A percentile compares a stretch with the other conserved stretches of the same genome.
Evolutionary conservation across 495 filamentous ascomycete genomes (phyloP).

Genomic region (Penicillium coprophilum): DNA sequence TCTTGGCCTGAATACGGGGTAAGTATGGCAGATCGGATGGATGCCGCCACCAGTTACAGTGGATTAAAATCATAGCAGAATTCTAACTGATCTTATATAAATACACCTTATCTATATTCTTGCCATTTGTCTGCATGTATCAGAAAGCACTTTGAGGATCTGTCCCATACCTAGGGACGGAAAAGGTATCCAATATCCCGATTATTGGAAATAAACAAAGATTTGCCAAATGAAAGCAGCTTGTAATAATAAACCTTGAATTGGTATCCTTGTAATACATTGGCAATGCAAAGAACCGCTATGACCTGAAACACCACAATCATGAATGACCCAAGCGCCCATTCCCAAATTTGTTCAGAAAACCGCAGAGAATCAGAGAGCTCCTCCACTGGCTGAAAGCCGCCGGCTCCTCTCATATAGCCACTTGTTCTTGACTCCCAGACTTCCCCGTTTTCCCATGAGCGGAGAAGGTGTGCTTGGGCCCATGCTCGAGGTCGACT

Average conservation of each 20-base stretch:
- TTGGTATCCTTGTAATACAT: constrained; percentile 14
- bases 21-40: constrained; percentile 8
- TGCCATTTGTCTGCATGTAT: not conserved
- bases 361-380: constrained; percentile 26
- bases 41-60: not conserved
- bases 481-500: constrained; percentile 40
- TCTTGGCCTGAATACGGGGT: constrained; percentile 14
- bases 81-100: not conserved
- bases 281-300: constrained; percentile 9
- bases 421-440: constrained; percentile 86
- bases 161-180: not conserved
- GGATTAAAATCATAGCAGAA: not conserved
- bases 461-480: constrained; percentile 64
- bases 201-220: not conserved
- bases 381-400: constrained; percentile 44
- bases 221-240: not conserved
- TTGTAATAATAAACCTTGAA: not conserved
- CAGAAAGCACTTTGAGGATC: not conserved
- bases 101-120: no score
- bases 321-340: constrained; percentile 12
- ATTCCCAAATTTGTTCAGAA: not conserved
- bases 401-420: constrained; percentile 72
- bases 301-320: constrained; percentile 11
- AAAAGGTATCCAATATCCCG: not conserved
- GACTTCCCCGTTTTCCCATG: constrained; percentile 61